A percentile compares a stretch with the other conserved stretches of the same genome.
These are phyloP conservation scores for Wallacemonas rigidus DNA, from an alignment of 208 protist genomes.

Conservation along the genomic window DNA sequence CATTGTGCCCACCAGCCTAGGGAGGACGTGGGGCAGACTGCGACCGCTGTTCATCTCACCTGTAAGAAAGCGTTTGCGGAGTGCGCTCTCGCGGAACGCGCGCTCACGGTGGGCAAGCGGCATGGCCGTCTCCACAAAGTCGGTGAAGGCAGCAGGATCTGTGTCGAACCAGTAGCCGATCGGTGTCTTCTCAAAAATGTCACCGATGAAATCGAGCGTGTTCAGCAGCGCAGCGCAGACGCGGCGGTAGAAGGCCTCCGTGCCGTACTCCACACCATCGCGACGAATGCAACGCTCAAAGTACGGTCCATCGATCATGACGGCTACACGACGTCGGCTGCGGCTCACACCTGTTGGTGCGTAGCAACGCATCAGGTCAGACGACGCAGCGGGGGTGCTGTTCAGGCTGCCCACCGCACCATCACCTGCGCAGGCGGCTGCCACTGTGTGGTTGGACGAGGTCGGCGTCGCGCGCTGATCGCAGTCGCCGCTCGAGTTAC, in stretches of 20 bases:
- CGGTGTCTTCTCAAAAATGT: slow-evolving; percentile 72
- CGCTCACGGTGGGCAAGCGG: slow-evolving; percentile 62
- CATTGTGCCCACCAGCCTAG: slow-evolving; percentile 80
- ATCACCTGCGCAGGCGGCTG: no score
- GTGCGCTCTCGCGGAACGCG: slow-evolving; percentile 51
- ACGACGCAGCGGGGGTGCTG: no score
- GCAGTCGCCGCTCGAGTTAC: no score
- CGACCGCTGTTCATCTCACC: slow-evolving; percentile 84
- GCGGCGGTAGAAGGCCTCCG: slow-evolving; percentile 35
- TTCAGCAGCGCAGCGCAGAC: slow-evolving; percentile 52
- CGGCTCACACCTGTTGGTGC: slow-evolving; percentile 24
- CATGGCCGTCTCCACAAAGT: slow-evolving; percentile 80
- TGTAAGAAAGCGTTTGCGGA: slow-evolving; percentile 61
- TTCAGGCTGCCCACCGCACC: no score
- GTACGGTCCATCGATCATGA: slow-evolving; percentile 86
- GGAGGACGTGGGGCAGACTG: slow-evolving; percentile 75
- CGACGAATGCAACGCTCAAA: slow-evolving; percentile 80
- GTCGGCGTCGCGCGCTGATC: no score
- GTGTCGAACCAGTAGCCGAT: slow-evolving; percentile 90
- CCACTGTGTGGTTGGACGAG: no score
- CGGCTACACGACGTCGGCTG: slow-evolving; percentile 54
- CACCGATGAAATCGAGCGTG: slow-evolving; percentile 79
- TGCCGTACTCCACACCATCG: slow-evolving; percentile 39
- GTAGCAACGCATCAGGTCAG: slow-evolving; percentile 44
- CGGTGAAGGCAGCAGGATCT: slow-evolving; percentile 67